A percentile compares a stretch with the other conserved stretches of the same genome.
These are phyloP conservation scores for Tuber borchii DNA, from an alignment of 495 filamentous ascomycete genomes.

Conservation along the genomic window DNA sequence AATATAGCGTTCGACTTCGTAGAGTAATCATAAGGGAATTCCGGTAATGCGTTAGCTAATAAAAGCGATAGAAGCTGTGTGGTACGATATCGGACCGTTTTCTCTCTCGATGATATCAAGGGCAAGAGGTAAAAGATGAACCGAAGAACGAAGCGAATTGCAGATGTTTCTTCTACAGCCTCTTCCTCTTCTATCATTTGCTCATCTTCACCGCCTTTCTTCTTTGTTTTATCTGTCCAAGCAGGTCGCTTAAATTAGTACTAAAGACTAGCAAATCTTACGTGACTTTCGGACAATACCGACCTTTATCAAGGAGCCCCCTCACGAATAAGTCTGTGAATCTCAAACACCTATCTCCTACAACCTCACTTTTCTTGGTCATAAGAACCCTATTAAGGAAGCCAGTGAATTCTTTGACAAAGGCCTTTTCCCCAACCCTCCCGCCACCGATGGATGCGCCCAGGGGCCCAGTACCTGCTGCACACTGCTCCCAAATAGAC, in stretches of 20 bases:
- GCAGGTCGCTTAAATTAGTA: not conserved
- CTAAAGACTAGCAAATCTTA: not conserved
- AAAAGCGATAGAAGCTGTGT: conserved; percentile 80
- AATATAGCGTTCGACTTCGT: conserved; percentile 68
- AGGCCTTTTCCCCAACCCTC: conserved; percentile 65
- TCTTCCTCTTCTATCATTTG: conserved; percentile 42
- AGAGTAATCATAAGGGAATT: conserved; percentile 36
- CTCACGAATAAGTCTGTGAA: conserved; percentile 81
- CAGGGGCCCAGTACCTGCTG: conserved; percentile 55
- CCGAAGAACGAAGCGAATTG: conserved; percentile 60
- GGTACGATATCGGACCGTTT: conserved; percentile 79
- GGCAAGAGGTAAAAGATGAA: conserved; percentile 59
- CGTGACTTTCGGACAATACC: conserved; percentile 40
- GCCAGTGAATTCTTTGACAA: conserved; percentile 74
- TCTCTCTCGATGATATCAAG: conserved; percentile 75
- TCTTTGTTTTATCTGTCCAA: conserved; percentile 25
- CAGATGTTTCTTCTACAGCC: conserved; percentile 61
- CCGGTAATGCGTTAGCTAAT: conserved; percentile 78
- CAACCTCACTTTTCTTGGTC: conserved; percentile 86
- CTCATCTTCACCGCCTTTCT: conserved; percentile 18
- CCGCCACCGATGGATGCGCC: conserved; percentile 39
- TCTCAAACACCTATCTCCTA: conserved; percentile 74
- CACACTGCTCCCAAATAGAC: conserved; percentile 82
- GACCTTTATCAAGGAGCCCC: conserved; percentile 76
- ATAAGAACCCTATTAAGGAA: conserved; percentile 74